Evolutionary conservation across 495 filamentous ascomycete species (phyloP), one percentile per base, ranked within the genome.

Genomic region (Penicillium egyptiacum): DNA sequence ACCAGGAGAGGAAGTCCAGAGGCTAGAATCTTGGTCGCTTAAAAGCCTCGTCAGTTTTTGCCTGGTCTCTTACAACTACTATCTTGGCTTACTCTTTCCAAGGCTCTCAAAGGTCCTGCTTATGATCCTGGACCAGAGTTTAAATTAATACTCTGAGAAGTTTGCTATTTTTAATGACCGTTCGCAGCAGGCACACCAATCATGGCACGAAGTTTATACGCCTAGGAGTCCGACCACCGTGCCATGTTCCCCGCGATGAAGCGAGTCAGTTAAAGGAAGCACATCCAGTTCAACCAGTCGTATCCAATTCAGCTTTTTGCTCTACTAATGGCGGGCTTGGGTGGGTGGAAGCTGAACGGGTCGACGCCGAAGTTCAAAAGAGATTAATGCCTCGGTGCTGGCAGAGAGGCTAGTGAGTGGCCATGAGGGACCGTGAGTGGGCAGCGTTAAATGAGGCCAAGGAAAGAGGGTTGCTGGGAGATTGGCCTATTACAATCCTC

Each of bases 401-500:
- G 9, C 26, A 37, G 35, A 26, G 28, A 56, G 61, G 58, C 52
- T 61, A 55, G 51, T 55, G 45, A 62, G 39, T 60, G 58, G 55
- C 10, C 47, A 45, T 48, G 16, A 20, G 16, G 22, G 45, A 31
- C 45, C 4, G 47, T 50, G 47, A 37, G 10, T 37, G 30, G 39
- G 20, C 25, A 23, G 55, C 43, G 63, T 31, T 44, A 58, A 56
- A 19, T 58, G 53, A 64, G 57, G 58, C 58, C 46, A 61, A 46
- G 26, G 31, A 33, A 45, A 46, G 20, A 53, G 53, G 20, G 49
- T 62, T 58, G 39, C 50, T 49, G 31, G 23, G 41, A 6, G 30
- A 28, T 9, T 8, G 48, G 50, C 72, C 72, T 70, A 73, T 74
- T 22, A 61, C 23, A 59, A 8, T 12, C 48, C 50, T 58, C 63